Percentiles rank a stretch among this genome's conserved stretches.
phyloP scores from a whole-genome alignment of 2,329 filamentous ascomycete species.

The Clarireedia paspali region DNA sequence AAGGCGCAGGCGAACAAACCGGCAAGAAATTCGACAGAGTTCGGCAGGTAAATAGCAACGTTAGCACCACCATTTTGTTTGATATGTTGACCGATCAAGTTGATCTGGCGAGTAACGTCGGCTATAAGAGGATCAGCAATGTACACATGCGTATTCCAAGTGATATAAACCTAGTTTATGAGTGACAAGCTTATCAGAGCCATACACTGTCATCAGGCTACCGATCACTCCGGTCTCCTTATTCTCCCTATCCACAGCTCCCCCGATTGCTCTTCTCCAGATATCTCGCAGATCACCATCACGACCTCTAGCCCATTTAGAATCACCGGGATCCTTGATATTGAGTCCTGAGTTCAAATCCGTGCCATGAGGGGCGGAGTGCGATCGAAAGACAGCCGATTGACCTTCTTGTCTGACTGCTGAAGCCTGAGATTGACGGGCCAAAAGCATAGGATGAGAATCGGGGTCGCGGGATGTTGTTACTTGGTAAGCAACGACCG shows the following conservation, averaged over 20 bases:
- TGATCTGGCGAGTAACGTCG: constrained; percentile 77
- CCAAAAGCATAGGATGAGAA: constrained; percentile 83
- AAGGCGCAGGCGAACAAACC: constrained; percentile 84
- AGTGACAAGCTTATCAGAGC: constrained; percentile 65
- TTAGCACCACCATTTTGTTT: constrained; percentile 63
- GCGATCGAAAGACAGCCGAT: constrained; percentile 78
- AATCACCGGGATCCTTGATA: constrained; percentile 71
- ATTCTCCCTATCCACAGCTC: constrained; percentile 55
- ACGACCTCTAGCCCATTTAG: constrained; percentile 75
- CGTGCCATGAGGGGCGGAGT: constrained; percentile 78
- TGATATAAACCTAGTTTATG: constrained; percentile 50
- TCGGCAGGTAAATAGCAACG: constrained; percentile 85
- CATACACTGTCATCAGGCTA: constrained; percentile 71
- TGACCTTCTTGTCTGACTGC: constrained; percentile 77
- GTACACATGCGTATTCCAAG: not conserved
- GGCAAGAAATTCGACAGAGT: constrained; percentile 81
- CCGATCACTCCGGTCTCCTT: constrained; percentile 53
- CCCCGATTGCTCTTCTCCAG: constrained; percentile 68
- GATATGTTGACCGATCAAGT: constrained; percentile 72
- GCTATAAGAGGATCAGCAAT: constrained; percentile 35
- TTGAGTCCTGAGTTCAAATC: constrained; percentile 70
- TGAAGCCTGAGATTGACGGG: constrained; percentile 71
- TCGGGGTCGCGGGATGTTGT: constrained; percentile 73
- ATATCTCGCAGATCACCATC: constrained; percentile 88
- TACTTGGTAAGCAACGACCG: constrained; percentile 63